Percentiles rank a stretch among this genome's conserved stretches.
phyloP scores from a whole-genome alignment of 192 early-diverging fungal genomes.

The Helicostylum pulchrum region DNA sequence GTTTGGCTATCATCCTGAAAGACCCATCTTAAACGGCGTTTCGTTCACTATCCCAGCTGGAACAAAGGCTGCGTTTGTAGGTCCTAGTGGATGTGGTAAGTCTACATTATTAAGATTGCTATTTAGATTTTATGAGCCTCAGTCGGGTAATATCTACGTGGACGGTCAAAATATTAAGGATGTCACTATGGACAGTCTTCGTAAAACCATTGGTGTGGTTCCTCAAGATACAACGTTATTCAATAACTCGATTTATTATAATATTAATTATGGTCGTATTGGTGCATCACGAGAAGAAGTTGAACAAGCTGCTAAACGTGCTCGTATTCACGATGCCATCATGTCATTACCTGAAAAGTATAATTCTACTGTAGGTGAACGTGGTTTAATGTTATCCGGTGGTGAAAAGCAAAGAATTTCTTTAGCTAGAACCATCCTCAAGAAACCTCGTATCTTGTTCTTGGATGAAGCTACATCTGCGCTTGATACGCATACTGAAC shows the following conservation, averaged over 20 bases:
- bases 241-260: constrained; percentile 89
- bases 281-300: constrained; percentile 60
- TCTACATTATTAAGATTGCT: constrained; percentile 81
- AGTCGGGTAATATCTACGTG: constrained; percentile 72
- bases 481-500: constrained; percentile 82
- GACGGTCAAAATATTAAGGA: constrained; percentile 82
- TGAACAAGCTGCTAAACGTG: constrained; percentile 51
- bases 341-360: constrained; percentile 56
- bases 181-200: constrained; percentile 77
- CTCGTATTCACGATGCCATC: constrained; percentile 63
- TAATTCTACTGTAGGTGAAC: constrained; percentile 68
- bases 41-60: constrained; percentile 84
- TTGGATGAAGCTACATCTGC: constrained; percentile 95
- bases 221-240: constrained; percentile 94
- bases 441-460: constrained; percentile 83
- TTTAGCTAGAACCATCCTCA: constrained; percentile 90
- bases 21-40: constrained; percentile 56
- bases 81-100: constrained; percentile 92
- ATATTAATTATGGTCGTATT: constrained; percentile 87
- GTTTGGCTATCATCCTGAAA: constrained; percentile 83
- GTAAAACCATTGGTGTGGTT: constrained; percentile 80
- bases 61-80: constrained; percentile 87
- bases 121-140: constrained; percentile 93
- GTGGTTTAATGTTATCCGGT: constrained; percentile 64
- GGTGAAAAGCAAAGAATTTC: constrained; percentile 72